These are phyloP conservation scores for Hypoxylon lenormandii DNA, from an alignment of 495 filamentous ascomycete genomes.

Conservation along the genomic window DNA sequence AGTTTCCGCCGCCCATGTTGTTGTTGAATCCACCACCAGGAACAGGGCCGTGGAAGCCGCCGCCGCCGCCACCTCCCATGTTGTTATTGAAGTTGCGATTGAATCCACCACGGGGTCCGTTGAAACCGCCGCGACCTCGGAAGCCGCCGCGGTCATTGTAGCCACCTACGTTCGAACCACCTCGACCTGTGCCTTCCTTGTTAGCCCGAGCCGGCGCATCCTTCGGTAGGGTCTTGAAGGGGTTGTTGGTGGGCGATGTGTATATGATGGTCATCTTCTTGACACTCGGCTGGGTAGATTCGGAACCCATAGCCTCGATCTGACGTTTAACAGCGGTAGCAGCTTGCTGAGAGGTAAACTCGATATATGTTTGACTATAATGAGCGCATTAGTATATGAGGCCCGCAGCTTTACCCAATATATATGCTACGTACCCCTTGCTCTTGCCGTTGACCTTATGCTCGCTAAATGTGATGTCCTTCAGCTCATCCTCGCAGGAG, in stretches of 20 bases:
- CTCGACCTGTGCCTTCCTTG: conserved; percentile 69
- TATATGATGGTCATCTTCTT: conserved; percentile 81
- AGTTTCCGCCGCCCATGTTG: conserved; percentile 65
- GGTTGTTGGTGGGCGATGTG: conserved; percentile 80
- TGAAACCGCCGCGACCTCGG: conserved; percentile 54
- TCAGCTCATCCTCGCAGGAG: conserved; percentile 81
- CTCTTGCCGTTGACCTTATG: conserved; percentile 99
- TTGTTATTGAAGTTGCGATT: conserved; percentile 48
- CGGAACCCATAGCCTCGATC: conserved; percentile 72
- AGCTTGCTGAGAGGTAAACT: conserved; percentile 85
- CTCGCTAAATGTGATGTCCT: conserved; percentile 94
- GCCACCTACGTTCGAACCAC: conserved; percentile 57
- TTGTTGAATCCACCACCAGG: conserved; percentile 62
- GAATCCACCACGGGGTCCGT: conserved; percentile 48
- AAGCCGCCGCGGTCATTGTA: conserved; percentile 60
- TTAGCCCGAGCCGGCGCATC: conserved; percentile 82
- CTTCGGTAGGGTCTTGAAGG: conserved; percentile 91
- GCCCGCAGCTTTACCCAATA: neutral
- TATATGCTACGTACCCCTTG: conserved; percentile 78
- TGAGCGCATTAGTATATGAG: conserved; percentile 33
- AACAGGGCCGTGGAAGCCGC: conserved; percentile 62
- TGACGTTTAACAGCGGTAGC: conserved; percentile 85
- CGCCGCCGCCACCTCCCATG: conserved; percentile 54
- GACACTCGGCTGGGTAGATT: conserved; percentile 58
- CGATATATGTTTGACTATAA: conserved; percentile 86